Evolutionary conservation across 805 yeast species (phyloP).

Genomic region (Candida tallmaniae): DNA sequence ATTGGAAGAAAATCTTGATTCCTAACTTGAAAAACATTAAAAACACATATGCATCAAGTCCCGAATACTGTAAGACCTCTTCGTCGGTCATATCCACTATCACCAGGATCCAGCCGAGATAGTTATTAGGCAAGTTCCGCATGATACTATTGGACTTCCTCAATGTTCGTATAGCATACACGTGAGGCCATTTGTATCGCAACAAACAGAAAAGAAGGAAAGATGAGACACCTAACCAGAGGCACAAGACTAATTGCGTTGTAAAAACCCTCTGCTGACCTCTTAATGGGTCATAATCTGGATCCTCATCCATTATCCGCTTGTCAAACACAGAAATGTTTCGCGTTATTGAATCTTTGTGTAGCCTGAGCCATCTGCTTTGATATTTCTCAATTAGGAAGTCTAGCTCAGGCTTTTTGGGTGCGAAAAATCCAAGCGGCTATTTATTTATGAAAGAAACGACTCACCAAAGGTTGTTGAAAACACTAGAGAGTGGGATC

Average conservation of each 20-base stretch:
- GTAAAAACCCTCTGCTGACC: slow-evolving; percentile 50
- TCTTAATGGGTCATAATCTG: slow-evolving; percentile 15
- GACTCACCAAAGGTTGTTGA: too few relatives aligned
- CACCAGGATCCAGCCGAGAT: slow-evolving; percentile 46
- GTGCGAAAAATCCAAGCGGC: too few relatives aligned
- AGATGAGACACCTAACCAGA: slow-evolving; percentile 41
- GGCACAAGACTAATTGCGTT: slow-evolving; percentile 49
- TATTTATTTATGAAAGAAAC: too few relatives aligned
- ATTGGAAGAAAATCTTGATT: slow-evolving; percentile 59
- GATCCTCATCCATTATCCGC: slow-evolving; percentile 7
- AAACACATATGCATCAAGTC: slow-evolving; percentile 76
- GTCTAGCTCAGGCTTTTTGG: neutral
- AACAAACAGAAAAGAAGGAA: slow-evolving; percentile 47
- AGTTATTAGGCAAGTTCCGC: slow-evolving; percentile 40
- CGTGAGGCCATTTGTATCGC: slow-evolving; percentile 52
- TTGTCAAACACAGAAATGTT: too few relatives aligned
- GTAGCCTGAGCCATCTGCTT: too few relatives aligned
- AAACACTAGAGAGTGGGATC: too few relatives aligned
- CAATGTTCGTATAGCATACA: slow-evolving; percentile 52
- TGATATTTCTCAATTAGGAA: neutral
- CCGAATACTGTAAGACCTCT: slow-evolving; percentile 81
- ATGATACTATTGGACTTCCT: slow-evolving; percentile 36
- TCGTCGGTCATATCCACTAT: slow-evolving; percentile 63
- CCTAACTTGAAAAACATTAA: slow-evolving; percentile 55
- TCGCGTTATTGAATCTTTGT: too few relatives aligned